Base-by-base conservation (phyloP, 768 basidiomycete species). In the Boletus rex-veris region DNA sequence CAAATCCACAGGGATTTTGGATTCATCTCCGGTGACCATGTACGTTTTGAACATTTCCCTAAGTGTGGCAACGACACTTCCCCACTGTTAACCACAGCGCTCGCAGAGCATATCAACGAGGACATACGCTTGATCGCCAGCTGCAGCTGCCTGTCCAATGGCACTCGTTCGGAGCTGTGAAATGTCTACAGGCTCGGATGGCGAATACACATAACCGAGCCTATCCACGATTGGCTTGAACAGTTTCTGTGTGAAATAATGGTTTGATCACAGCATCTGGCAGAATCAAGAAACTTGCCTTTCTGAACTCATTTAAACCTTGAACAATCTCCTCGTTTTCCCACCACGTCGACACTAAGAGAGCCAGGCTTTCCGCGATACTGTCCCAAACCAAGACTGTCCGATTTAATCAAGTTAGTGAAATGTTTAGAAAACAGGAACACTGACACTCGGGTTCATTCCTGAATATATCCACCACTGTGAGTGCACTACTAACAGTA, bases 351-450 rank as follows among this genome's bases (percentile, higher is more conserved):
- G 76, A 79, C 10, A 75, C 66, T 30, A 97, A 69, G 35, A 73
- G 68, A 26, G 64, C 60, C 46, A 98, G 69, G 47, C 78, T 83
- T 11, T 75, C 73, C 4, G 78, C 71, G 44, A 95, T 83, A 52
- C 82, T 82, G 45, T 81, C 75, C 92, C 90, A 94, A 15, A 96
- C 90, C 55, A 92, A 77, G 71, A 85, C 92, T 92, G 61, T 10
- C 39, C 45, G 52, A 21, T 54, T 24, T 58, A 35, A 24, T 30
- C 45, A 45, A 16, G 11, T 59, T 11, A 48, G 50, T 19, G 7
- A 26, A 35, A 41, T 12, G 4, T 15, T 37, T 30, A 3, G 16
- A 35, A 46, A 19, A 44, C 1, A 5, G 10, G 46, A 48, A 43
- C 11, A 74, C 85, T 66, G 58, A 85, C 90, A 84, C 70, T 95